Percentiles rank a stretch among this genome's conserved stretches.
Evolutionary conservation across 2,329 filamentous ascomycete genomes (phyloP).

Genomic region (Chaetomium sp.): DNA sequence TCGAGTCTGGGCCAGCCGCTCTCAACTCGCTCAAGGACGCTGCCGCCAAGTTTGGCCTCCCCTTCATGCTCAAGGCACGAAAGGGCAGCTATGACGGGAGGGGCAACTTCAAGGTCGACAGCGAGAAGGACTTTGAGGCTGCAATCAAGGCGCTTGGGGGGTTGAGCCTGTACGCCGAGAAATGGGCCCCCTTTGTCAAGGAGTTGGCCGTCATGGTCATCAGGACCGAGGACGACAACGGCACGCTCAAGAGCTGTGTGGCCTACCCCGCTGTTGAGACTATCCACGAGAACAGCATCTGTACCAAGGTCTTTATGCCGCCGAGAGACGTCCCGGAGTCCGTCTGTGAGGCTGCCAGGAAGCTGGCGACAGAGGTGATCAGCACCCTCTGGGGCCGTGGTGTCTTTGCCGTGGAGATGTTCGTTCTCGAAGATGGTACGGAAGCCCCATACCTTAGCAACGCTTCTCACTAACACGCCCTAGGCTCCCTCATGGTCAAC

Average conservation of each 20-base stretch:
- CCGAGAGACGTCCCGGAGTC: constrained; percentile 68
- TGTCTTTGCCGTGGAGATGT: constrained; percentile 96
- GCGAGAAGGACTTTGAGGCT: constrained; percentile 53
- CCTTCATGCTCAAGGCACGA: constrained; percentile 89
- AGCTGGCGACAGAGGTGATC: constrained; percentile 78
- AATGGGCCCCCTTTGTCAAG: constrained; percentile 81
- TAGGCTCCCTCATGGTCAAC: constrained; percentile 71
- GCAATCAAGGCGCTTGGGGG: constrained; percentile 71
- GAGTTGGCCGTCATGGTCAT: constrained; percentile 95
- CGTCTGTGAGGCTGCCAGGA: constrained; percentile 67
- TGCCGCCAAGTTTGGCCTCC: constrained; percentile 69
- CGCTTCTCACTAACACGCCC: constrained; percentile 14
- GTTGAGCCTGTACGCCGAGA: constrained; percentile 81
- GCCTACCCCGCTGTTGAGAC: constrained; percentile 93
- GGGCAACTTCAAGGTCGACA: constrained; percentile 59
- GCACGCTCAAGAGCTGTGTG: constrained; percentile 54
- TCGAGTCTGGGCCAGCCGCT: constrained; percentile 59
- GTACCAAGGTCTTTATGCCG: constrained; percentile 87
- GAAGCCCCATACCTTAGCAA: background rate
- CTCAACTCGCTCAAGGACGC: constrained; percentile 64
- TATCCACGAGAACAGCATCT: constrained; percentile 92
- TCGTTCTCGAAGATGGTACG: constrained; percentile 71
- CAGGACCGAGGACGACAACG: constrained; percentile 72
- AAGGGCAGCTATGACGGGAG: constrained; percentile 93
- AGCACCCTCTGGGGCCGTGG: constrained; percentile 82